A percentile compares a stretch with the other conserved stretches of the same genome.
phyloP scores from a whole-genome alignment of 163 green algal species.

The Scenedesmus sp. region DNA sequence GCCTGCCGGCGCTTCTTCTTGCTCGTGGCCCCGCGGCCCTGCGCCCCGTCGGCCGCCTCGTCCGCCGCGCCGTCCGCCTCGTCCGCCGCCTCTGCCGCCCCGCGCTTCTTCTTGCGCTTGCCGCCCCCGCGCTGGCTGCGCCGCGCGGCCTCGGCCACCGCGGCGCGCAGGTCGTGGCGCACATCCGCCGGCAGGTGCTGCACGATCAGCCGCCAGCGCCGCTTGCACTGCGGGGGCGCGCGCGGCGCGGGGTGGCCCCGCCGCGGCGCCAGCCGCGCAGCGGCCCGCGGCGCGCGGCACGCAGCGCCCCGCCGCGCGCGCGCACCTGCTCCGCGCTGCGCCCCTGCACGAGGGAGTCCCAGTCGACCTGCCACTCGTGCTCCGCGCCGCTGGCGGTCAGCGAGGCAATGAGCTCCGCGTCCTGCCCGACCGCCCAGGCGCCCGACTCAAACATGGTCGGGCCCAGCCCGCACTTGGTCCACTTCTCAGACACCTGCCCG shows the following conservation, averaged over 20 bases:
- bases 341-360: slow-evolving; percentile 63
- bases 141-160: slow-evolving; percentile 28
- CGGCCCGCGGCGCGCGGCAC: no score
- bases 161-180: slow-evolving; percentile 52
- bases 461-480: slow-evolving; percentile 71
- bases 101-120: not conserved
- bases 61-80: not conserved
- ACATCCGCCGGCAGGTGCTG: slow-evolving; percentile 50
- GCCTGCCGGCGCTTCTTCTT: not conserved
- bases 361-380: slow-evolving; percentile 72
- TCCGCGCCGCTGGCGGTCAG: slow-evolving; percentile 45
- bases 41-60: no score
- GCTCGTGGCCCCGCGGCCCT: not conserved
- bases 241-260: not conserved
- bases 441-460: slow-evolving; percentile 69
- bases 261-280: not conserved
- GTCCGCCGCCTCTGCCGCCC: not conserved
- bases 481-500: slow-evolving; percentile 76
- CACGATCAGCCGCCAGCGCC: slow-evolving; percentile 75
- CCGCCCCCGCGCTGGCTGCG: not conserved
- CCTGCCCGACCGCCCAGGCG: slow-evolving; percentile 76
- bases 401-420: slow-evolving; percentile 69
- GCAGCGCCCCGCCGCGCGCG: not conserved
- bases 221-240: slow-evolving; percentile 41
- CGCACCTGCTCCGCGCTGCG: slow-evolving; percentile 51